phyloP scores from a whole-genome alignment of 208 protist species.

The Trypanosoma platydactyli region DNA sequence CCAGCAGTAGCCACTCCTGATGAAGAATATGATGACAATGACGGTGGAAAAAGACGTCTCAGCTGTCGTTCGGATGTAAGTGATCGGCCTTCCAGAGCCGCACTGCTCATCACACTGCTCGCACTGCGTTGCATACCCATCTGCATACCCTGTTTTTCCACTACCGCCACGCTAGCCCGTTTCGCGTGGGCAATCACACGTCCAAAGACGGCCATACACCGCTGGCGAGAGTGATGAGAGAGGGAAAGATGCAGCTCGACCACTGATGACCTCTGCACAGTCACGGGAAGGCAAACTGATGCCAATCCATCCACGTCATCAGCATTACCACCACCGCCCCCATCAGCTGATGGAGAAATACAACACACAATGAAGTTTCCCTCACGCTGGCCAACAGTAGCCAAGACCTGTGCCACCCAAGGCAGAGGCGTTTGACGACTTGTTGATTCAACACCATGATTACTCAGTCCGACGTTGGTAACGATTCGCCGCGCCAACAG shows the following conservation, averaged over 20 bases:
- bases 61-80: slow-evolving; percentile 23
- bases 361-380: slow-evolving; percentile 27
- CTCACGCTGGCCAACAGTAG: slow-evolving; percentile 7
- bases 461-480: not conserved
- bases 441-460: not conserved
- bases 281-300: slow-evolving; percentile 23
- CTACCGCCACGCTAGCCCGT: not conserved
- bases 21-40: not conserved
- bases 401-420: slow-evolving; percentile 13
- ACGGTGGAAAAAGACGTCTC: slow-evolving; percentile 20
- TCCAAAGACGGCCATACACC: slow-evolving; percentile 47
- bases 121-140: slow-evolving; percentile 19
- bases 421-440: slow-evolving; percentile 1
- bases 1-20: not conserved
- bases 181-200: slow-evolving; percentile 28
- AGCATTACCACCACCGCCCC: not conserved
- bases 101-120: slow-evolving; percentile 23
- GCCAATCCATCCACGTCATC: not conserved
- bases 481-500: slow-evolving; percentile 8
- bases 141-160: slow-evolving; percentile 20
- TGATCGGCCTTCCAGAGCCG: slow-evolving; percentile 24
- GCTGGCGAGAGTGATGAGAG: slow-evolving; percentile 38
- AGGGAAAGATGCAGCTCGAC: slow-evolving; percentile 45
- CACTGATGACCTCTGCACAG: slow-evolving; percentile 7
- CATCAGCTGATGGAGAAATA: not conserved